Evolutionary conservation across 2,329 filamentous ascomycete species (phyloP), one percentile per base, ranked within the genome.

Genomic region (Periconia macrospinosa): DNA sequence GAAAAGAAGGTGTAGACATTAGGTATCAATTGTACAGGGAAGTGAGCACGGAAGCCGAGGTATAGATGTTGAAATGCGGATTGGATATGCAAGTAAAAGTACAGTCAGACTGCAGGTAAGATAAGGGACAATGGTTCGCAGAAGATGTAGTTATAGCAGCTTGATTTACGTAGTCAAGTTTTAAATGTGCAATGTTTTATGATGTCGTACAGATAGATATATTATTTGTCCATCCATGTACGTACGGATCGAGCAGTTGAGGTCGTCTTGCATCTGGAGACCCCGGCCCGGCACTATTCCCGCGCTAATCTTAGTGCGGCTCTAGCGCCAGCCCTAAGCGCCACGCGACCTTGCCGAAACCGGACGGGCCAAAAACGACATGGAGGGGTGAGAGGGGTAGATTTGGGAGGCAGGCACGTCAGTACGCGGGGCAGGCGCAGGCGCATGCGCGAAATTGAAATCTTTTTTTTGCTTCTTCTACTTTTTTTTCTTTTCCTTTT

Each of bases 381-480:
- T 14, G 3, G 3, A 5, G 23, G 23, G 8, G 8, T 5, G 8
- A 37, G 33, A 37, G 33, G 33, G 33, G 33, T 37, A 37, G 11
- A 13, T 37, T 37, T 6, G 33, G 60, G 63, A 62, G 65, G 42
- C 42, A 23, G 23, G 42, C 18, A 44, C 42, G 20, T 44, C 42
- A 44, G 42, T 44, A 19, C 14, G 42, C 20, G 42, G 18, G 42
- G 42, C 42, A 23, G 42, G 5, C 23, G 23, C 23, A 27, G n/a
- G 41, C 30, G 49, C 43, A 44, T 43, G 23, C 41, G 20, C 59
- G 59, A 67, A 57, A 54, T 62, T 59, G 7, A 7, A 33, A 8
- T 33, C 30, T 33, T 33, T 13, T 52, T 59, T 52, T 63, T 51
- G 13, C 59, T 65, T 64, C 59, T 62, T 60, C 56, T n/a, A n/a